These are phyloP conservation scores for Pseudogymnoascus sp. DNA, from an alignment of 2,329 filamentous ascomycete genomes.

Conservation along the genomic window DNA sequence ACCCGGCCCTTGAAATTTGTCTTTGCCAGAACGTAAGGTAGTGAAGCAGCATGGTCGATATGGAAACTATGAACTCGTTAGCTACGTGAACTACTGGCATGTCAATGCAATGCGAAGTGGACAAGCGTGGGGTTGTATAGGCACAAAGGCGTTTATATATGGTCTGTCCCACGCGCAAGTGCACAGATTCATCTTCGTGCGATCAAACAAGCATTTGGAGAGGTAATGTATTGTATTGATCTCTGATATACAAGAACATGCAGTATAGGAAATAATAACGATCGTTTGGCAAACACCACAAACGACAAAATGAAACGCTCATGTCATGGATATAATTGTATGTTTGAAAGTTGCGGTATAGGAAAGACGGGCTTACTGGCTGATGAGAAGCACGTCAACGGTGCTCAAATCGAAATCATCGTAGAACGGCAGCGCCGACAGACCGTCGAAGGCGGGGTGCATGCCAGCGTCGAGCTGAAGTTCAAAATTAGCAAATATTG, in stretches of 20 bases:
- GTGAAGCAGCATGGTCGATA: slow-evolving; percentile 94
- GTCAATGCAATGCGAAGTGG: not conserved
- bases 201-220: slow-evolving; percentile 28
- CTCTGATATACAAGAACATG: slow-evolving; percentile 32
- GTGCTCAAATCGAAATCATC: slow-evolving; percentile 97
- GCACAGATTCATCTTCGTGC: slow-evolving; percentile 25
- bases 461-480: slow-evolving; percentile 87
- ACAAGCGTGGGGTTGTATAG: not conserved
- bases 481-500: slow-evolving; percentile 12
- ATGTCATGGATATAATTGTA: not conserved
- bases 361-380: slow-evolving; percentile 71
- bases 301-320: not conserved
- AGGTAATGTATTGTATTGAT: slow-evolving; percentile 39
- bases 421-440: slow-evolving; percentile 91
- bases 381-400: slow-evolving; percentile 93
- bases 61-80: slow-evolving; percentile 67
- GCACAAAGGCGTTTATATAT: not conserved
- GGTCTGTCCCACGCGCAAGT: slow-evolving; percentile 12
- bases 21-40: slow-evolving; percentile 95
- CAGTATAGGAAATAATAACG: slow-evolving; percentile 13
- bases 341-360: slow-evolving; percentile 14
- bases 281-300: not conserved
- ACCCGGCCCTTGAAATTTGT: slow-evolving; percentile 95
- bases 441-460: slow-evolving; percentile 91
- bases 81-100: slow-evolving; percentile 11